Conservation (phyloP, 306 rosid species). For the Medicago ruthenica region DNA sequence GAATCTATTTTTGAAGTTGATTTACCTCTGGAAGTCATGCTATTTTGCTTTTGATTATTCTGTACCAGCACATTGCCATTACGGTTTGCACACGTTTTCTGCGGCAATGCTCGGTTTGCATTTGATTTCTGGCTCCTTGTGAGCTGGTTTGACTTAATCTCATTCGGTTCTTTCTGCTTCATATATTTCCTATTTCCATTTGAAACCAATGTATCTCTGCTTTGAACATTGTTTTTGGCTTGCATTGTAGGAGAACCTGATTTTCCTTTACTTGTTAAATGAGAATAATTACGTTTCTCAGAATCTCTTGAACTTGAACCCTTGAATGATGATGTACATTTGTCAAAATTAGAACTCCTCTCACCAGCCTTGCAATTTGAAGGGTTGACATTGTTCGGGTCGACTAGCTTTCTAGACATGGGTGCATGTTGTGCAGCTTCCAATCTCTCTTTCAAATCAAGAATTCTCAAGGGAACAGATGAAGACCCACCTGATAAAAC, state of each 20-base stretch:
- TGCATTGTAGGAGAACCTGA: constrained; percentile 55
- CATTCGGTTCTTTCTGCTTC: constrained; percentile 60
- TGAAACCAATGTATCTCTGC: constrained; percentile 50
- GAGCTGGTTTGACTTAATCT: constrained; percentile 56
- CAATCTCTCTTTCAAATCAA: constrained; percentile 75
- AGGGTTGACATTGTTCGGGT: constrained; percentile 36
- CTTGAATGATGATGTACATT: constrained; percentile 49
- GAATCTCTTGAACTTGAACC: constrained; percentile 52
- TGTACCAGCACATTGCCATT: constrained; percentile 60
- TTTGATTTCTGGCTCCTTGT: constrained; percentile 56
- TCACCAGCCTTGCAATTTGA: constrained; percentile 51
- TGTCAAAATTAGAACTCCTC: constrained; percentile 51
- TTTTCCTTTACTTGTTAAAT: constrained; percentile 59
- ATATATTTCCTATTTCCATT: constrained; percentile 48
- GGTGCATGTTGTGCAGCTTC: constrained; percentile 73
- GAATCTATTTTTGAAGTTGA: constrained; percentile 55
- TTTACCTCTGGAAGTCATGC: constrained; percentile 52
- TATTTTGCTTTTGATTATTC: constrained; percentile 88
- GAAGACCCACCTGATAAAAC: constrained; percentile 56
- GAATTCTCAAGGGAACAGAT: constrained; percentile 78
- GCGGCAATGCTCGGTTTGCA: constrained; percentile 53
- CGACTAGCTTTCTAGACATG: constrained; percentile 38
- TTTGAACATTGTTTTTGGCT: constrained; percentile 58
- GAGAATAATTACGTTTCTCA: constrained; percentile 47
- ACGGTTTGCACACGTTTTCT: constrained; percentile 52